Conservation (phyloP, 768 basidiomycete genomes). For the Lactifluus subvellereus region DNA sequence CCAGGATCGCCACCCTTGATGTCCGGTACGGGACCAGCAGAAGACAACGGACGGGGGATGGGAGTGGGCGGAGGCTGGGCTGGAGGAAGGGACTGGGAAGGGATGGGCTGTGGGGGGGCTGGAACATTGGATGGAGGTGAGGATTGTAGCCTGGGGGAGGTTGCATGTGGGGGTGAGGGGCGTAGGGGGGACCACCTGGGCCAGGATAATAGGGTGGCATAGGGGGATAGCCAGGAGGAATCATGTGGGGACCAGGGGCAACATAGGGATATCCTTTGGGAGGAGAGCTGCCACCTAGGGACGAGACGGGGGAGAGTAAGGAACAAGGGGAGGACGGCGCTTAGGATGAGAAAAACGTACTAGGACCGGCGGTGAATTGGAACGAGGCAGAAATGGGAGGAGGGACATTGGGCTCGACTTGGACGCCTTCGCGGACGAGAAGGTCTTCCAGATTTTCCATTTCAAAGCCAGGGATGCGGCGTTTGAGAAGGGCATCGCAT, state of each 20-base stretch:
- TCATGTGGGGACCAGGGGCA: constrained; percentile 35
- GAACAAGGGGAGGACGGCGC: constrained; percentile 14
- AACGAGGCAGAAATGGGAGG: constrained; percentile 26
- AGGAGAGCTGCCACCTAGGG: constrained; percentile 28
- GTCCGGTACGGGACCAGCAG: constrained; percentile 29
- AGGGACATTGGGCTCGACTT: constrained; percentile 31
- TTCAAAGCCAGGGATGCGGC: constrained; percentile 60
- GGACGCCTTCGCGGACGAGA: constrained; percentile 61
- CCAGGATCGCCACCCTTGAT: constrained; percentile 77
- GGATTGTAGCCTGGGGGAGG: constrained; percentile 45
- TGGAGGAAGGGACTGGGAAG: constrained; percentile 36
- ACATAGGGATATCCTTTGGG: constrained; percentile 33
- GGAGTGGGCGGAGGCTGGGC: constrained; percentile 27
- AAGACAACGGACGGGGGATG: constrained; percentile 28
- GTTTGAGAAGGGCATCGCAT: constrained; percentile 74
- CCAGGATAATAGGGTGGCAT: constrained; percentile 42
- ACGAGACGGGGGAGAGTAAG: constrained; percentile 19
- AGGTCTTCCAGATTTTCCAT: constrained; percentile 61
- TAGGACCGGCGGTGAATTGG: constrained; percentile 29
- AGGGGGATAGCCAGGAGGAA: constrained; percentile 43
- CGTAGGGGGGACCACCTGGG: constrained; percentile 34
- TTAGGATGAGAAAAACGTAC: constrained; percentile 20
- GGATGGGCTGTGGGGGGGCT: constrained; percentile 38
- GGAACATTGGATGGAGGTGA: constrained; percentile 57
- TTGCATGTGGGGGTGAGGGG: constrained; percentile 38